Conservation (phyloP, 148 eudicot genomes). For the Silene uniflora region DNA sequence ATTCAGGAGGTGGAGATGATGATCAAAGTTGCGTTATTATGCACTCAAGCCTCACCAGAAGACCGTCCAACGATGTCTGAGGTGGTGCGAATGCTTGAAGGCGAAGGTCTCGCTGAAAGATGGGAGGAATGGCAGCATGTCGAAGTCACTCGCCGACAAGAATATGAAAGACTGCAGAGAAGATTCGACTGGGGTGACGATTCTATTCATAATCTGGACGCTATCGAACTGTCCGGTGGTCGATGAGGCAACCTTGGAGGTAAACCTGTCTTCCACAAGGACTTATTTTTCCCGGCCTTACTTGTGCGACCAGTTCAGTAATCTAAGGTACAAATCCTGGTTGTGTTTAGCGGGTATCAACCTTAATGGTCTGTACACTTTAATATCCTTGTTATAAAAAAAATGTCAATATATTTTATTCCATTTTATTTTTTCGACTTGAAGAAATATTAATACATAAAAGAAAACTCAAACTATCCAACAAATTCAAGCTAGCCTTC, state of each 20-base stretch:
- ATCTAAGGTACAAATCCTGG: too few relatives aligned
- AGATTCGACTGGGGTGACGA: constrained; percentile 85
- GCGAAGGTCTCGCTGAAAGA: constrained; percentile 90
- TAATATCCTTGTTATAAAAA: too few relatives aligned
- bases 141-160: constrained; percentile 68
- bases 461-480: not conserved
- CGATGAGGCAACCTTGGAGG: constrained; percentile 35
- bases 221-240: constrained; percentile 88
- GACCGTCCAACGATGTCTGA: constrained; percentile 91
- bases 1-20: constrained; percentile 78
- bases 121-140: constrained; percentile 92
- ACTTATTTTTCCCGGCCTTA: too few relatives aligned
- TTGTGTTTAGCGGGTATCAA: too few relatives aligned
- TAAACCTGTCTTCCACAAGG: not conserved
- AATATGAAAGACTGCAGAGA: constrained; percentile 69
- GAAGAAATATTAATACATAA: not conserved
- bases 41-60: constrained; percentile 81
- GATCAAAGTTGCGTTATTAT: constrained; percentile 81
- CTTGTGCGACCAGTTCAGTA: too few relatives aligned
- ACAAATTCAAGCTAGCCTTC: not conserved
- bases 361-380: too few relatives aligned
- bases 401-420: too few relatives aligned
- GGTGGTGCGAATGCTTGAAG: constrained; percentile 94
- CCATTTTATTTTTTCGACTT: not conserved
- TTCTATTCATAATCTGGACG: constrained; percentile 60